Conservation (phyloP, 2,329 filamentous ascomycete genomes). For the Trichoderma sp. region DNA sequence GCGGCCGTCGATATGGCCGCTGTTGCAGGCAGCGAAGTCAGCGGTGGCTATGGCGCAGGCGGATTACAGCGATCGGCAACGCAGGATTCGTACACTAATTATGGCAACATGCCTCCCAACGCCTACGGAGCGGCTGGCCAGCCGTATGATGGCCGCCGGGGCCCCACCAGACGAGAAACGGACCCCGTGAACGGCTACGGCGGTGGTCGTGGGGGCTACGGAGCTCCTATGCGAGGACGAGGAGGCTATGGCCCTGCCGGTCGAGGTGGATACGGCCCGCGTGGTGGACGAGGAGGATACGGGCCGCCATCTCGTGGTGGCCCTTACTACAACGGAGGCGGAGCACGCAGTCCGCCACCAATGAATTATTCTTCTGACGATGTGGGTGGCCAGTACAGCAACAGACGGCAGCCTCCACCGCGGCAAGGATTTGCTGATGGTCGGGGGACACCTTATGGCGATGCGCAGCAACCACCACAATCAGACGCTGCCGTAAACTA, state of each 20-base stretch:
- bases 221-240: constrained; percentile 35
- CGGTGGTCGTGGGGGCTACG: constrained; percentile 45
- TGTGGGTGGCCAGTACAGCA: constrained; percentile 39
- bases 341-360: constrained; percentile 3
- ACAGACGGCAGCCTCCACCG: constrained; percentile 35
- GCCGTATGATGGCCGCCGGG: constrained; percentile 48
- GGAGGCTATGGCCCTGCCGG: constrained; percentile 47
- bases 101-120: constrained; percentile 45
- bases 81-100: constrained; percentile 67
- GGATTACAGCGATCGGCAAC: constrained; percentile 44
- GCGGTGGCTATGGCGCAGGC: constrained; percentile 35
- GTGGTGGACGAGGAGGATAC: constrained; percentile 34
- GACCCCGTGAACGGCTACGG: constrained; percentile 45
- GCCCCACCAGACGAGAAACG: constrained; percentile 53
- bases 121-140: constrained; percentile 50
- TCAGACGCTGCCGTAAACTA: constrained; percentile 36
- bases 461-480: constrained; percentile 36
- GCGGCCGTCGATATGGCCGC: constrained; percentile 42
- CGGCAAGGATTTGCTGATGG: constrained; percentile 32
- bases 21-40: constrained; percentile 10
- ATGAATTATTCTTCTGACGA: constrained; percentile 26
- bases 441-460: constrained; percentile 41
- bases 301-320: constrained; percentile 36
- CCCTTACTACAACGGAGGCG: constrained; percentile 24
- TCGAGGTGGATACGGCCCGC: constrained; percentile 36